A percentile compares a stretch with the other conserved stretches of the same genome.
Conservation (phyloP, 257 asterid genomes). For the Capsicum rhomboideum region DNA sequence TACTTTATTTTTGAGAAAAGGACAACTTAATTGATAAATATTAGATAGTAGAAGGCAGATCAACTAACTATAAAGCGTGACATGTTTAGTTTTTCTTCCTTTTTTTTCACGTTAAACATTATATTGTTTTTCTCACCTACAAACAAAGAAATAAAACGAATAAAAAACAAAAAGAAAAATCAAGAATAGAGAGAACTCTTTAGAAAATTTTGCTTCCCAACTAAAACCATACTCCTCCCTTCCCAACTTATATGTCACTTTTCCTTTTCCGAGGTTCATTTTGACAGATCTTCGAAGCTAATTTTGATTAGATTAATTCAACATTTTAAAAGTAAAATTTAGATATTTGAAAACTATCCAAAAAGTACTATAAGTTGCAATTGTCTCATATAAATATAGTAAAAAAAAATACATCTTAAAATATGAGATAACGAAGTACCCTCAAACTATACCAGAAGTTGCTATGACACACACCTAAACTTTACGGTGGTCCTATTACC, state of each 20-base stretch:
- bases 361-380: accelerated
- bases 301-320: not conserved
- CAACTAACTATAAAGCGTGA: not conserved
- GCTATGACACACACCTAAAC: too few relatives aligned
- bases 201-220: not conserved
- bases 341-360: not conserved
- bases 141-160: not conserved
- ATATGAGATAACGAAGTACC: too few relatives aligned
- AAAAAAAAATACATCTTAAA: too few relatives aligned
- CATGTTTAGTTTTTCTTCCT: too few relatives aligned
- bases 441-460: too few relatives aligned
- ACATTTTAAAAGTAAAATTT: too few relatives aligned
- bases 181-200: not conserved
- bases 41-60: not conserved
- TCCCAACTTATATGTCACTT: not conserved
- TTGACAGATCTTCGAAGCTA: not conserved
- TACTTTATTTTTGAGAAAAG: not conserved
- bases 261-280: not conserved
- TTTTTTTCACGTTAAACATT: not conserved
- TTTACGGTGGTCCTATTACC: too few relatives aligned
- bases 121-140: not conserved
- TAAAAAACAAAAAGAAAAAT: not conserved
- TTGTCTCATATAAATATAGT: too few relatives aligned
- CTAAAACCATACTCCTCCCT: not conserved
- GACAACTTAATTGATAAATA: not conserved